A percentile compares a stretch with the other conserved stretches of the same genome.
Evolutionary conservation across 2,329 filamentous ascomycete species (phyloP).

Genomic region (Colletotrichum cordylinicola): DNA sequence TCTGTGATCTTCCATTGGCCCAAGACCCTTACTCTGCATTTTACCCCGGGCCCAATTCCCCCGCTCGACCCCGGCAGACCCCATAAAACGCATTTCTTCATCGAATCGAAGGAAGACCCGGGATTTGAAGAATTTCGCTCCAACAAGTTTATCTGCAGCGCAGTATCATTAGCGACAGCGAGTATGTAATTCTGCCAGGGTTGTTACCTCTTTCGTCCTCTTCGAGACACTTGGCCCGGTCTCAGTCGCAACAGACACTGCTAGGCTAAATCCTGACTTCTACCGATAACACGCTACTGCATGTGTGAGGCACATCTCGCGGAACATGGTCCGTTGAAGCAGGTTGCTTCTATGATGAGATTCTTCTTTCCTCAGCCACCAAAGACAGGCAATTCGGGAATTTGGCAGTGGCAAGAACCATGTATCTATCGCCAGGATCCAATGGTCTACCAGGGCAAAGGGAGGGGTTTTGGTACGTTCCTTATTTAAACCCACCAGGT

Average conservation of each 20-base stretch:
- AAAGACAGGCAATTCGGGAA: not conserved
- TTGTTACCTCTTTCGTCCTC: not conserved
- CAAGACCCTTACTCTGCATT: not conserved
- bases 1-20: not conserved
- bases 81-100: not conserved
- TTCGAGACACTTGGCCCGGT: not conserved
- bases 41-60: not conserved
- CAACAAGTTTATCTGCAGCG: not conserved
- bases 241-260: not conserved
- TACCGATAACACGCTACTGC: not conserved
- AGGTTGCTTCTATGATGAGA: not conserved
- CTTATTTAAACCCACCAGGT: not conserved
- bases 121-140: not conserved
- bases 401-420: not conserved
- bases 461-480: not conserved
- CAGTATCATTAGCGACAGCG: not conserved
- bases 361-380: not conserved
- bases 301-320: not conserved
- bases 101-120: not conserved
- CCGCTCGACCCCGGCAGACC: not conserved
- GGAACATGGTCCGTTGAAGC: not conserved
- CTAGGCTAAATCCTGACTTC: not conserved
- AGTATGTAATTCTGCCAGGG: not conserved
- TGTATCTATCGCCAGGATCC: not conserved
- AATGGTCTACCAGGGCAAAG: not conserved